Percentiles rank a stretch among this genome's conserved stretches.
Conservation (phyloP, 768 basidiomycete species). For the Termitomyces eurrhizus region DNA sequence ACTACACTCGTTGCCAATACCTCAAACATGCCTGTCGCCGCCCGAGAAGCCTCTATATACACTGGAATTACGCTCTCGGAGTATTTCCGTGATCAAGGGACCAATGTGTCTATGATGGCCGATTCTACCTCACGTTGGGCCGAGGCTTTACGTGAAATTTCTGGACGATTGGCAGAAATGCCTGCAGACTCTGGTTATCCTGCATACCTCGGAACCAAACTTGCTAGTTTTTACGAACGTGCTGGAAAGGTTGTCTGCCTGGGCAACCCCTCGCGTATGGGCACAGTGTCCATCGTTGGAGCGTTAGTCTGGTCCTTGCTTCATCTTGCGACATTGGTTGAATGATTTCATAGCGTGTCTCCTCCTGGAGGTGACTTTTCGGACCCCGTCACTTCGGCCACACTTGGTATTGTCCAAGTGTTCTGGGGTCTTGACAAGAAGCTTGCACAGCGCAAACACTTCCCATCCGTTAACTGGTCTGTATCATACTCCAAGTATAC, state of each 20-base stretch:
- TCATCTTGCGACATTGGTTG: conserved; percentile 1
- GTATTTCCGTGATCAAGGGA: conserved; percentile 99
- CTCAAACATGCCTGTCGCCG: conserved; percentile 99
- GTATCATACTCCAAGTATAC: conserved; percentile 99
- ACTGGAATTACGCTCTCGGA: conserved; percentile 99
- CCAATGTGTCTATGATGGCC: conserved; percentile 99
- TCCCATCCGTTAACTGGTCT: conserved; percentile 99
- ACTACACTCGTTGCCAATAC: conserved; percentile 99
- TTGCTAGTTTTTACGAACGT: conserved; percentile 98
- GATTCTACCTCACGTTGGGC: conserved; percentile 99
- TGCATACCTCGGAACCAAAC: conserved; percentile 92
- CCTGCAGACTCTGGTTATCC: conserved; percentile 99
- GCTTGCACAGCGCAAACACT: conserved; percentile 97
- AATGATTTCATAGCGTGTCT: conserved; percentile 66
- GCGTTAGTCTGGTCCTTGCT: conserved; percentile 60
- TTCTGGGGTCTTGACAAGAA: conserved; percentile 99
- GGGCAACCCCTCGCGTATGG: conserved; percentile 82
- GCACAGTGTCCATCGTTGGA: conserved; percentile 97
- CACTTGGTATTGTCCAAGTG: conserved; percentile 97
- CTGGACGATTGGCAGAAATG: conserved; percentile 99
- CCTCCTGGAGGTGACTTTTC: conserved; percentile 99
- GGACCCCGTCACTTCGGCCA: conserved; percentile 96
- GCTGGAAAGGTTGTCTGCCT: conserved; percentile 94
- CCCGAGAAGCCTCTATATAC: conserved; percentile 98
- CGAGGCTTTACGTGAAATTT: conserved; percentile 98